Evolutionary conservation across 2,329 filamentous ascomycete species (phyloP), one percentile per base, ranked within the genome.

Genomic region (Penicillium sclerotigenum): DNA sequence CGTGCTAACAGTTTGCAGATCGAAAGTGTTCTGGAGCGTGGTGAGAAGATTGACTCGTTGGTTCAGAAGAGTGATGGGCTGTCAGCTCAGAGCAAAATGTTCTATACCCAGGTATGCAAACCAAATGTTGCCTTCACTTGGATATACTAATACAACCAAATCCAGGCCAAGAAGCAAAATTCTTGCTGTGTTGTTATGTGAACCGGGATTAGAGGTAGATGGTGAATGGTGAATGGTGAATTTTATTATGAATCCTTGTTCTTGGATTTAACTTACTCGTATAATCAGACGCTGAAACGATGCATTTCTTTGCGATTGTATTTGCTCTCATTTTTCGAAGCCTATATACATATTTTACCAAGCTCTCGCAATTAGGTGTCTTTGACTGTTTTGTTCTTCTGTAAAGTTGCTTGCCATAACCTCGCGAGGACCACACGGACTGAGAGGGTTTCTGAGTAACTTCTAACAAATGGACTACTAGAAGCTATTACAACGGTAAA

Each of bases 21-120:
- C 52, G 70, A 73, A 57, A 70, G 69, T 42, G 71, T 75, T 16
- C 75, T 97, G 69, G 88, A 97, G 80, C 84, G 94, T 59, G 94
- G 92, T 40, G 92, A 97, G 84, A 97, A 97, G 83, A 91, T 99
- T 65, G 93, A 97, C 71, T 90, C 89, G 67, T 77, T 99, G 66
- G 93, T 97, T 43, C 87, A 87, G 62, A 97, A 97, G 85, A 96
- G 90, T 69, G 91, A 96, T 67, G 90, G 87, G 13, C 77, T 99
- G 69, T 96, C 90, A 76, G 84, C 86, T 47, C 89, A 94, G 81
- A 96, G 91, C 79, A 97, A 96, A 83, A 93, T 95, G 88, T 99
- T 99, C 75, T 97, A 97, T 75, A 91, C 82, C 40, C 81, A 83
- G 75, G 88, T 88, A 61, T 41, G 65, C 20, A 13, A 33, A 31